Percentiles rank a stretch among this genome's conserved stretches.
Evolutionary conservation across 139 green algal species (phyloP).

Genomic region (Tetratostichococcus sp.): DNA sequence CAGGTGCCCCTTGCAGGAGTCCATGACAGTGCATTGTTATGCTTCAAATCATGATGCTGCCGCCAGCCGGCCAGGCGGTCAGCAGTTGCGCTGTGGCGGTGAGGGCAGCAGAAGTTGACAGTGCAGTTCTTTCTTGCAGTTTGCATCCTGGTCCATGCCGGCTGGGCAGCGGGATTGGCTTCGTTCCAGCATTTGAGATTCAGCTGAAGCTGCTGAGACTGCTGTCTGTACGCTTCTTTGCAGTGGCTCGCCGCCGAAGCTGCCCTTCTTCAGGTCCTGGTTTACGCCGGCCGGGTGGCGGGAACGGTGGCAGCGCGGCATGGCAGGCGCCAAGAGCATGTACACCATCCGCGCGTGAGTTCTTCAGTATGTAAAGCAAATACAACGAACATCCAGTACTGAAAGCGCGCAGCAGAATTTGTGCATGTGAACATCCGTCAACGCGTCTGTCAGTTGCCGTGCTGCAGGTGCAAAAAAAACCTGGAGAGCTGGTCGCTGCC

Average conservation of each 20-base stretch:
- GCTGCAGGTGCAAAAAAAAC: conserved; percentile 20
- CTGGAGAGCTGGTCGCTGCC: conserved; percentile 16
- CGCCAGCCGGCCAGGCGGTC: too few species aligned
- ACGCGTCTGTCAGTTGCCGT: background rate
- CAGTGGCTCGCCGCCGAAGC: conserved; percentile 14
- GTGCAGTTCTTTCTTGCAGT: too few species aligned
- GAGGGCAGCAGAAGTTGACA: too few species aligned
- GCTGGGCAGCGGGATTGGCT: too few species aligned
- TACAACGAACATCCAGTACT: too few species aligned
- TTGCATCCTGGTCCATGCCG: too few species aligned
- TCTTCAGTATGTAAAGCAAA: too few species aligned
- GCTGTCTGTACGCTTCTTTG: background rate
- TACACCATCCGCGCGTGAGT: conserved; percentile 27
- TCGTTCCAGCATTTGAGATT: too few species aligned
- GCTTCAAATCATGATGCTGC: too few species aligned
- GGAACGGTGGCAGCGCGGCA: conserved; percentile 24
- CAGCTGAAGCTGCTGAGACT: too few species aligned
- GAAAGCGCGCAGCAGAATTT: too few species aligned
- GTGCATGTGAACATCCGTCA: too few species aligned
- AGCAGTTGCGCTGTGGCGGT: background rate
- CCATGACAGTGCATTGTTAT: background rate
- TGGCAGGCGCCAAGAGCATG: conserved; percentile 35
- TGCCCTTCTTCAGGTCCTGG: conserved; percentile 30
- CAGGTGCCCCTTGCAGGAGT: conserved; percentile 2
- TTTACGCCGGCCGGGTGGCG: conserved; percentile 32